Base-by-base conservation (phyloP, 208 protist species). In the Herpetomonas samuelpessoai region DNA sequence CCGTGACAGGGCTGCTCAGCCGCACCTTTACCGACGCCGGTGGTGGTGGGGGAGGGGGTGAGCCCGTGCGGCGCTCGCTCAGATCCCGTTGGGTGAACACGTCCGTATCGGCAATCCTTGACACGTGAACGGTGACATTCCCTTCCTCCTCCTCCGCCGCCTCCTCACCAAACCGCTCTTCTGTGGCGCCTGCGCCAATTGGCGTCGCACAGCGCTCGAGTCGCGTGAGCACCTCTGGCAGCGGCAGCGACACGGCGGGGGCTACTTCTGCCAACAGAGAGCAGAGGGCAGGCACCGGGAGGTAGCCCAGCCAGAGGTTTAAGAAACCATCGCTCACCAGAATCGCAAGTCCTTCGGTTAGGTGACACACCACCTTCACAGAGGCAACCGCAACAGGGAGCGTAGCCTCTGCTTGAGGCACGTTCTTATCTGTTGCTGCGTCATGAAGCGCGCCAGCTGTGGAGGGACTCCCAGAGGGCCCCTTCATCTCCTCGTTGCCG, bases 311-410 rank as follows among this genome's bases (percentile, higher is more conserved):
- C 55, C 55, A 60, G 1, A 60, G 21, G 28, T 25, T 7, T 4
- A 19, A 25, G 9, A 46, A 7, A 1, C 41, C 56, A 3, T 49
- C 41, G 19, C 14, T 49, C 18, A 62, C 25, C 3, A 62, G 41
- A 18, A 51, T 44, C 25, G 39, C 56, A 10, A 62, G 10, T 4
- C 56, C 56, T 25, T 35, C 56, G 28, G 21, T 1, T 19, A 62
- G 19, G 28, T 62, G 56, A 19, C 9, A 50, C 41, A 35, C 56
- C 24, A 46, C 2, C 25, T 62, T 62, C 56, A 62, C 3, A 25
- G 21, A 62, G 7, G 28, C 56, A 14, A 46, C 53, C 26, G 53
- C n/a, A n/a, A n/a, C n/a, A n/a, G n/a, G n/a, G n/a, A n/a, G n/a
- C n/a, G n/a, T n/a, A n/a, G n/a, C n/a, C n/a, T n/a, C n/a, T n/a